phyloP scores from a whole-genome alignment of 371 early-diverging fungal genomes.

The Smittium mucronatum region DNA sequence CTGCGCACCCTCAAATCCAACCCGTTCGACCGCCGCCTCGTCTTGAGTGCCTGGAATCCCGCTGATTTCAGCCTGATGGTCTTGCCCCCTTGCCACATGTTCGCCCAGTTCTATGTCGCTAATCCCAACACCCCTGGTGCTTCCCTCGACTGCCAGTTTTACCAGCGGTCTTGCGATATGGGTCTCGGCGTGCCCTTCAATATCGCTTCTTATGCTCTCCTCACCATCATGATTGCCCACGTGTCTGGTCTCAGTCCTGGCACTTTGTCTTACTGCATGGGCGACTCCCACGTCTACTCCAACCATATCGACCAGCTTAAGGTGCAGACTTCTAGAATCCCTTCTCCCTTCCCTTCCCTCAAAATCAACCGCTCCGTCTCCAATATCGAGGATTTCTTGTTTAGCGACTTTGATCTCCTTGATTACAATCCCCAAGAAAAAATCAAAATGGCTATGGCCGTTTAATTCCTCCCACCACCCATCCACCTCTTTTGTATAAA shows the following conservation, averaged over 20 bases:
- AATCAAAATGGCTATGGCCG: slow-evolving; percentile 94
- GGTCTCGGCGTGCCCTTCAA: slow-evolving; percentile 99
- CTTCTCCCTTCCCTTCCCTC: slow-evolving; percentile 79
- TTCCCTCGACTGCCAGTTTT: slow-evolving; percentile 84
- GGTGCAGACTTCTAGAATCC: slow-evolving; percentile 69
- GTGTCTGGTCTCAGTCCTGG: slow-evolving; percentile 79
- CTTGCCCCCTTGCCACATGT: slow-evolving; percentile 90
- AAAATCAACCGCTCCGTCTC: slow-evolving; percentile 44
- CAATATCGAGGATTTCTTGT: slow-evolving; percentile 71
- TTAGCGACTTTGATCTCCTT: slow-evolving; percentile 73
- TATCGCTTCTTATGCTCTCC: slow-evolving; percentile 94
- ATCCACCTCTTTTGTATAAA: background rate
- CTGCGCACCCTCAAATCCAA: slow-evolving; percentile 63
- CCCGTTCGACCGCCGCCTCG: slow-evolving; percentile 87
- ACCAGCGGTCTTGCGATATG: slow-evolving; percentile 98
- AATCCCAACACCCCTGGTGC: slow-evolving; percentile 33
- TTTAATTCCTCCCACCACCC: slow-evolving; percentile 31
- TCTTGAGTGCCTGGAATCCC: slow-evolving; percentile 99
- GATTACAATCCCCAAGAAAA: slow-evolving; percentile 84
- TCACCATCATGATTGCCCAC: slow-evolving; percentile 90
- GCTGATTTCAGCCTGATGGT: slow-evolving; percentile 82
- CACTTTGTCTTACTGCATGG: slow-evolving; percentile 90
- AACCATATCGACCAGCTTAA: slow-evolving; percentile 89
- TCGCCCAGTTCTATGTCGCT: slow-evolving; percentile 89
- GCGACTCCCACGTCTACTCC: slow-evolving; percentile 94